Evolutionary conservation across 805 yeast genomes (phyloP), one percentile per base, ranked within the genome.

Genomic region (Lipomyces sp.): DNA sequence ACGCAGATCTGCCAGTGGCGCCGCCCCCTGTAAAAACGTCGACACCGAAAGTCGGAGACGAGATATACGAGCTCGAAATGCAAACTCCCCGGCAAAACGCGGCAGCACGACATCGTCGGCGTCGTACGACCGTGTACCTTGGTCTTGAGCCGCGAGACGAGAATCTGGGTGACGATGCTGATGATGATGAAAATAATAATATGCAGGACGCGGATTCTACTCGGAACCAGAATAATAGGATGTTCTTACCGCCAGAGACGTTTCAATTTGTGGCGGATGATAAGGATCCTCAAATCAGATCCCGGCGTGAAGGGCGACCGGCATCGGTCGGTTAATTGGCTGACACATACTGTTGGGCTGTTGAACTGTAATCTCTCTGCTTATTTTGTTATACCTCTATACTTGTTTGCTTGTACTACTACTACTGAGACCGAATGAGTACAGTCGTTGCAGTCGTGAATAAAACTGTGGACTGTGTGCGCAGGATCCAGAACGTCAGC

Each of bases 21-120:
- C 48, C 48, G 48, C 48, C 48, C 10, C 48, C 48, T 4, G 48
- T 24, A n/a, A 42, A 42, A 13, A 42, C 24, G 5, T 42, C 48
- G 15, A 24, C 48, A 24, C 48, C 48, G 6, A 42, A 42, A 42
- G 48, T 42, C 24, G 8, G 29, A 15, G 48, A 7, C 24, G 48
- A 42, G 48, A n/a, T 42, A 42, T 42, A 15, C 48, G 48, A 42
- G 48, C 48, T 42, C n/a, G 48, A 42, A 24, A n/a, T 42, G 48
- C 48, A 42, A 42, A 24, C 48, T 42, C 48, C 48, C 18, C 48
- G 48, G 7, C 8, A 18, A 42, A 42, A 42, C 18, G 48, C 48
- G 3, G 24, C 48, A 8, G 48, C 48, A 24, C 48, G 48, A 42
- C 48, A 42, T 42, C 48, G 48, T 11, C 48, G 48, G 48, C 48